Percentiles rank a stretch among this genome's conserved stretches.
These are phyloP conservation scores for Dryadomyces quercus-mongolicae DNA, from an alignment of 2,329 filamentous ascomycete species.

Conservation along the genomic window DNA sequence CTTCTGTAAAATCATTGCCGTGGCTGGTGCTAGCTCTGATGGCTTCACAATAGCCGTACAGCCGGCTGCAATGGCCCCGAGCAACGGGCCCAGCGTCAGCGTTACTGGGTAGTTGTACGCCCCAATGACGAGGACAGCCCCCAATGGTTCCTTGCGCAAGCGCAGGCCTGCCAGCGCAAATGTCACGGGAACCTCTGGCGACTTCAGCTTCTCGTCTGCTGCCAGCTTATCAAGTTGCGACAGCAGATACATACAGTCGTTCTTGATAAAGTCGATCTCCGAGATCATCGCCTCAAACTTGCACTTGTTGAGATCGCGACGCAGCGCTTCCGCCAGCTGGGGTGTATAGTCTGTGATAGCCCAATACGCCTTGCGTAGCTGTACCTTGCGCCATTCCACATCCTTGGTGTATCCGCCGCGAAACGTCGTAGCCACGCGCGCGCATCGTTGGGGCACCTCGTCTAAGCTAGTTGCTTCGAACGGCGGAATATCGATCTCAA, in stretches of 20 bases:
- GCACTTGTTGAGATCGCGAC: slow-evolving; percentile 68
- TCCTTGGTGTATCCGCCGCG: slow-evolving; percentile 70
- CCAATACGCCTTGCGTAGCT: slow-evolving; percentile 95
- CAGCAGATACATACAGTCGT: slow-evolving; percentile 68
- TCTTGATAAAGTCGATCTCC: slow-evolving; percentile 69
- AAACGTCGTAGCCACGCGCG: slow-evolving; percentile 56
- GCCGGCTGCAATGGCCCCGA: slow-evolving; percentile 85
- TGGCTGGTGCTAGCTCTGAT: slow-evolving; percentile 66
- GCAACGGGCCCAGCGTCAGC: slow-evolving; percentile 62
- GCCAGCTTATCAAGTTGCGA: slow-evolving; percentile 71
- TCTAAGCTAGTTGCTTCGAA: slow-evolving; percentile 54
- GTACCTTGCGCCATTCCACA: slow-evolving; percentile 67
- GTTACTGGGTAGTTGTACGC: slow-evolving; percentile 92
- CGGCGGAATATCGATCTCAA: slow-evolving; percentile 22
- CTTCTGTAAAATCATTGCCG: slow-evolving; percentile 68
- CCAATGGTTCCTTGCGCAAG: slow-evolving; percentile 79
- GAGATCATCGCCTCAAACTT: slow-evolving; percentile 59
- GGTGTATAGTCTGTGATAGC: slow-evolving; percentile 66
- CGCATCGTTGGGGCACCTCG: slow-evolving; percentile 49
- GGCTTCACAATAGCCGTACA: slow-evolving; percentile 88
- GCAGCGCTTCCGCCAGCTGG: slow-evolving; percentile 62
- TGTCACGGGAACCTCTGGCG: slow-evolving; percentile 50
- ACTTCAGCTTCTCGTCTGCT: slow-evolving; percentile 61
- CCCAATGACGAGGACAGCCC: slow-evolving; percentile 73
- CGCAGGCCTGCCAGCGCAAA: slow-evolving; percentile 60